Percentiles rank a stretch among this genome's conserved stretches.
phyloP scores from a whole-genome alignment of 495 filamentous ascomycete genomes.

The Hyaloscypha finlandica region DNA sequence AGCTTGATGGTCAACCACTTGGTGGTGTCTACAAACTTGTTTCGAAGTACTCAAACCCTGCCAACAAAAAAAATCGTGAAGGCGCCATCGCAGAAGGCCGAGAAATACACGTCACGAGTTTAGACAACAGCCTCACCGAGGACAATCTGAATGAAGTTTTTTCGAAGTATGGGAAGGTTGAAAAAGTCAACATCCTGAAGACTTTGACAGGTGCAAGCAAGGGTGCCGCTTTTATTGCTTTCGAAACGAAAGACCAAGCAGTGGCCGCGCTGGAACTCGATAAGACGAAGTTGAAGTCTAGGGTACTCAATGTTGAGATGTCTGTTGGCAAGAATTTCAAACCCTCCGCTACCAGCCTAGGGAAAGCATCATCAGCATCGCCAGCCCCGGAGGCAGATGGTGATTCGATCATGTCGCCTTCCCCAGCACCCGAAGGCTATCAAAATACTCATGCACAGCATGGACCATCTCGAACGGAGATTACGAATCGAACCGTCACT shows the following conservation, averaged over 20 bases:
- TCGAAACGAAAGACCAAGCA: constrained; percentile 73
- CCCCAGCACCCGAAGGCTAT: constrained; percentile 30
- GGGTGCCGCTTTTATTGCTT: constrained; percentile 78
- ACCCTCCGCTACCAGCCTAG: constrained; percentile 31
- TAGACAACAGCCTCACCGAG: constrained; percentile 66
- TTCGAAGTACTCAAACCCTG: constrained; percentile 83
- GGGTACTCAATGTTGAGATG: constrained; percentile 68
- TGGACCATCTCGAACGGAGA: constrained; percentile 43
- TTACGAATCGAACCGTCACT: constrained; percentile 57
- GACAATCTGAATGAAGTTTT: constrained; percentile 71
- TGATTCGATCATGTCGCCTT: constrained; percentile 35
- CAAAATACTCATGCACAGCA: constrained; percentile 21
- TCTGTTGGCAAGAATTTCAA: constrained; percentile 51
- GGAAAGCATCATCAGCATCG: constrained; percentile 37
- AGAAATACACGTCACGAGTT: constrained; percentile 79
- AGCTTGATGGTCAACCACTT: constrained; percentile 67
- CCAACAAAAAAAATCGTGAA: constrained; percentile 71
- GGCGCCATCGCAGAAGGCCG: constrained; percentile 84
- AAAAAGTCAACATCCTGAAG: constrained; percentile 62
- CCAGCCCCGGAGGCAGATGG: constrained; percentile 38
- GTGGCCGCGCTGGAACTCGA: constrained; percentile 65
- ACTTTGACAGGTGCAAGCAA: constrained; percentile 65
- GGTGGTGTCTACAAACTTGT: constrained; percentile 66
- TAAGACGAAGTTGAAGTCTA: constrained; percentile 67
- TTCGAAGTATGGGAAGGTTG: constrained; percentile 71